phyloP scores from a whole-genome alignment of 208 protist genomes.

The Wallacemonas sp. region DNA sequence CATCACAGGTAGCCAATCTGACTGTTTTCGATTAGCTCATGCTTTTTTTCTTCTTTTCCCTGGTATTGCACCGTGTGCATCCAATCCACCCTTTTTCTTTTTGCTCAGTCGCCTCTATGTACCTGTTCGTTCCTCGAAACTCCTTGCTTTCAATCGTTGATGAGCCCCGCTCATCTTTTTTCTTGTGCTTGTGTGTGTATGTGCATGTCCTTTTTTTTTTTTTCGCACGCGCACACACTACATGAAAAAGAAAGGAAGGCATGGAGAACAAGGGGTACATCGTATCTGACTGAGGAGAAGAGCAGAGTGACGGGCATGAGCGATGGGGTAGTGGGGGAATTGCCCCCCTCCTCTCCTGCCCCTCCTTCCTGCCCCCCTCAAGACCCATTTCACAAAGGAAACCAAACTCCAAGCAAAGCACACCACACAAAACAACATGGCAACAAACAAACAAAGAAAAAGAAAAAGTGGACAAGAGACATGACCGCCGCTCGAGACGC shows the following conservation, averaged over 20 bases:
- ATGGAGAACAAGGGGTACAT: no score
- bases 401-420: background rate
- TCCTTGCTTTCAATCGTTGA: no score
- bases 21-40: no score
- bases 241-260: background rate
- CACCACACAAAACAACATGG: constrained; percentile 5
- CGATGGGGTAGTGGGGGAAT: no score
- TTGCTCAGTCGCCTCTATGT: no score
- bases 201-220: background rate
- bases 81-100: constrained; percentile 4
- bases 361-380: no score
- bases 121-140: no score
- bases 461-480: background rate
- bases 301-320: no score
- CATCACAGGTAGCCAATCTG: no score
- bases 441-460: constrained; percentile 6
- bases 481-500: no score
- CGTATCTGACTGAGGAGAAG: no score
- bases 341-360: no score
- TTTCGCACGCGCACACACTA: background rate
- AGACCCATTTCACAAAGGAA: constrained; percentile 11
- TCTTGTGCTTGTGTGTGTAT: constrained; percentile 19
- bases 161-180: constrained; percentile 6
- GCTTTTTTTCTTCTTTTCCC: background rate
- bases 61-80: constrained; percentile 3